A percentile compares a stretch with the other conserved stretches of the same genome.
These are phyloP conservation scores for Pestalotiopsis fici DNA, from an alignment of 2,329 filamentous ascomycete genomes.

Conservation along the genomic window DNA sequence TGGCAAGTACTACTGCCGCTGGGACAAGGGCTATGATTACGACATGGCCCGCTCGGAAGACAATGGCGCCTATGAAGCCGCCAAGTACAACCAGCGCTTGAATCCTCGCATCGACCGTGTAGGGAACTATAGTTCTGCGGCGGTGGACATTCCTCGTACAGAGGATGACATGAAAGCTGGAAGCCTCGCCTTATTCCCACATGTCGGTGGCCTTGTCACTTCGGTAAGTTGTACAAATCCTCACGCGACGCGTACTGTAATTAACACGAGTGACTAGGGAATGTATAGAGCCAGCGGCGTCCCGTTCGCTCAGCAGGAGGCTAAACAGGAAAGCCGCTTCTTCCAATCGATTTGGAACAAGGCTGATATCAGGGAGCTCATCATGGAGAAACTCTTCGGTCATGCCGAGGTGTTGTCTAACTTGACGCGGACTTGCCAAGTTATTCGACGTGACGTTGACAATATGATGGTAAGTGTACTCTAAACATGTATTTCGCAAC, in stretches of 20 bases:
- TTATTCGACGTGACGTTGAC: background rate
- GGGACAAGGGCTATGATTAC: background rate
- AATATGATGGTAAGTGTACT: background rate
- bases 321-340: slow-evolving; percentile 14
- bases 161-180: background rate
- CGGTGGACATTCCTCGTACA: background rate
- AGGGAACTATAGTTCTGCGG: background rate
- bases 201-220: background rate
- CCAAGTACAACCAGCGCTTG: background rate
- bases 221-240: background rate
- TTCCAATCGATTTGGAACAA: slow-evolving; percentile 10
- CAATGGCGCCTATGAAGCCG: background rate
- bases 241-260: background rate
- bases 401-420: slow-evolving; percentile 21
- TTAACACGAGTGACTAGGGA: background rate
- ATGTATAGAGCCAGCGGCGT: background rate
- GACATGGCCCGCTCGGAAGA: background rate
- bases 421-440: slow-evolving; percentile 8
- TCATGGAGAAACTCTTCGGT: slow-evolving; percentile 15
- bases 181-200: background rate
- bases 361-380: slow-evolving; percentile 15
- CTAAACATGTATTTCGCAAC: too few relatives aligned
- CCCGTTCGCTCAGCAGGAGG: background rate
- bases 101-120: background rate
- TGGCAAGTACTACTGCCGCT: background rate